Percentiles rank a stretch among this genome's conserved stretches.
Evolutionary conservation across 495 filamentous ascomycete species (phyloP).

Genomic region (Lindgomyces ingoldianus): DNA sequence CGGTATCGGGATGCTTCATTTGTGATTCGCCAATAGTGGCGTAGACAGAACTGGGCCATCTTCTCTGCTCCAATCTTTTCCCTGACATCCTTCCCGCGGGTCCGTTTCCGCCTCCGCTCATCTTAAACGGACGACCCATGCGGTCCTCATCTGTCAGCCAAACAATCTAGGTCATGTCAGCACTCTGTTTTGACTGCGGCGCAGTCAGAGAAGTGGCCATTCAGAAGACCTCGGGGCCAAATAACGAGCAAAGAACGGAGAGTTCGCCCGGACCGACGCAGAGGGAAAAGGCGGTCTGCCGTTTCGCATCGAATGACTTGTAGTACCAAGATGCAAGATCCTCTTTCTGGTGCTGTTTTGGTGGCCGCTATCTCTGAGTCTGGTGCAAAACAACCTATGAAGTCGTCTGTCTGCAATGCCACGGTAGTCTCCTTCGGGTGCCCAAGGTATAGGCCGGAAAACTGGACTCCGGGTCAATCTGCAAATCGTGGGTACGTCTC

Average conservation of each 20-base stretch:
- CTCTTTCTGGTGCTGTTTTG: background rate
- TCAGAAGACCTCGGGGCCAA: background rate
- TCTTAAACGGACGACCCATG: slow-evolving; percentile 3
- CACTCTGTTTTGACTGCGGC: slow-evolving; percentile 35
- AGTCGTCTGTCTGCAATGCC: background rate
- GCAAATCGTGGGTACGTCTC: too few relatives aligned
- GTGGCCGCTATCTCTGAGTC: background rate
- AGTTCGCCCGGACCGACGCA: slow-evolving; percentile 14
- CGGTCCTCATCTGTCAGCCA: background rate
- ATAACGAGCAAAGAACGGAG: background rate
- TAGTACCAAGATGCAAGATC: background rate
- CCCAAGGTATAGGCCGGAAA: too few relatives aligned
- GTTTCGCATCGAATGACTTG: background rate
- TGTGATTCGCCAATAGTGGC: background rate
- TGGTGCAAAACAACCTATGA: too few relatives aligned
- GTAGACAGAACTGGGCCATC: background rate
- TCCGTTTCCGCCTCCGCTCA: slow-evolving; percentile 6
- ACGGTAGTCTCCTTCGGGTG: background rate
- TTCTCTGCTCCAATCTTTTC: too few relatives aligned
- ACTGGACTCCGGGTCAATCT: too few relatives aligned
- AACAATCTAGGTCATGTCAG: slow-evolving; percentile 29
- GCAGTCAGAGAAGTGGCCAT: slow-evolving; percentile 12
- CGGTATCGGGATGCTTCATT: slow-evolving; percentile 4
- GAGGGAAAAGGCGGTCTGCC: slow-evolving; percentile 11
- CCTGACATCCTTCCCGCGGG: slow-evolving; percentile 17